Percentiles rank a stretch among this genome's conserved stretches.
Evolutionary conservation across 208 protist genomes (phyloP).

Genomic region (Leishmania guyanensis): DNA sequence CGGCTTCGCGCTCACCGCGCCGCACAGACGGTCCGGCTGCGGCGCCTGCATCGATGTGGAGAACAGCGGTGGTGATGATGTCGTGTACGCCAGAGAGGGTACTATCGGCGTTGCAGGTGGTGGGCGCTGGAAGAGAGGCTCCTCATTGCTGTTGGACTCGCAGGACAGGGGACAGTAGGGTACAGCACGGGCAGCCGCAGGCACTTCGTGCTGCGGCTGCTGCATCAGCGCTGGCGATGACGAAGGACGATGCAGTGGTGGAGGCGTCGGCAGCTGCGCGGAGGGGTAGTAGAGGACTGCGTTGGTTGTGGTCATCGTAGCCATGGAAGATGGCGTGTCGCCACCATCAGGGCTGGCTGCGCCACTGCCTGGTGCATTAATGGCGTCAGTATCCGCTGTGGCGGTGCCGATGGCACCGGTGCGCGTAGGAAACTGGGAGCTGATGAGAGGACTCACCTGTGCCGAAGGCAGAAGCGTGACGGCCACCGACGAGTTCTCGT

Average conservation of each 20-base stretch:
- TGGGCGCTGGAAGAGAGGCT: constrained; percentile 24
- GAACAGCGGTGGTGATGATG: not conserved
- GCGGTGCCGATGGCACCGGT: not conserved
- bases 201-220: not conserved
- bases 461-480: constrained; percentile 12
- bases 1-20: constrained; percentile 16
- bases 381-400: not conserved
- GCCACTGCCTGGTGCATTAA: not conserved
- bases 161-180: not conserved
- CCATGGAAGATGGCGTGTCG: not conserved
- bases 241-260: constrained; percentile 9
- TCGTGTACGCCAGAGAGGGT: not conserved
- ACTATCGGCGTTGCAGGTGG: not conserved
- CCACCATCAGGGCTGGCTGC: not conserved
- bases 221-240: not conserved
- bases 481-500: constrained; percentile 23
- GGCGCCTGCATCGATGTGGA: not conserved
- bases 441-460: constrained; percentile 1
- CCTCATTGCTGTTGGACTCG: constrained; percentile 37
- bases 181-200: not conserved
- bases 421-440: not conserved
- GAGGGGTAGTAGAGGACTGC: constrained; percentile 1
- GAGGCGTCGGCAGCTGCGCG: constrained; percentile 4
- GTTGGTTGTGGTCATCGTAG: constrained; percentile 2
- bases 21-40: constrained; percentile 3